Base-by-base conservation (phyloP, 257 asterid species). In the Fraxinus anomala region DNA sequence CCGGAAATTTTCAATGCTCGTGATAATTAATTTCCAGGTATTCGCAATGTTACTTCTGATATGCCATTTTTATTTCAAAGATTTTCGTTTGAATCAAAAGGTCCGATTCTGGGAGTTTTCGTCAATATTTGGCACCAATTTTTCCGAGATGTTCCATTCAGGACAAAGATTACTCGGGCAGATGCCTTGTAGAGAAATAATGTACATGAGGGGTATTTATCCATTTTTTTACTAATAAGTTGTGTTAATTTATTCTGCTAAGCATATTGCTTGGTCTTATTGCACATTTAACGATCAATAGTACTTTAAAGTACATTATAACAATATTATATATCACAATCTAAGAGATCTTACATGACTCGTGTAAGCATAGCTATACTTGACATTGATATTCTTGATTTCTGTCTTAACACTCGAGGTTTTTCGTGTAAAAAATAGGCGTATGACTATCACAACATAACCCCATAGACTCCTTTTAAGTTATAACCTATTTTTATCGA, bases 1-100 rank as follows among this genome's bases (percentile, higher is more conserved):
- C 14, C 61, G 68, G 83, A 66, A 61, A 11, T 72, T 71, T 77
- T 76, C 79, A 74, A 71, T 47, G 77, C 28, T 81, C 70, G 10
- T 80, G 71, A n/a, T 69, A 66, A 36, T 67, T 70, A 30, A 26
- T 71, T 73, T 44, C 73, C 61, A 63, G 79, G 76, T 80, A 73
- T 70, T 30, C 40, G 73, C 10, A 73, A 30, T 30, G 51, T 47
- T 54, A 68, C 69, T 77, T 56, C 30, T 77, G 79, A 37, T 80
- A 76, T 80, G 85, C 87, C 71, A 63, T 78, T 79, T 84, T 71
- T 74, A 65, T 12, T 69, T 78, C 78, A 31, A 73, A 75, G 36
- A 78, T 65, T 17, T 68, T 81, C n/a, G 24, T 74, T 67, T 23
- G 63, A 75, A 70, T 33, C 76, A 59, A 63, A 68, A 79, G 68